These are phyloP conservation scores for Pseudogymnoascus sp. DNA, from an alignment of 2,329 filamentous ascomycete species.

Conservation along the genomic window DNA sequence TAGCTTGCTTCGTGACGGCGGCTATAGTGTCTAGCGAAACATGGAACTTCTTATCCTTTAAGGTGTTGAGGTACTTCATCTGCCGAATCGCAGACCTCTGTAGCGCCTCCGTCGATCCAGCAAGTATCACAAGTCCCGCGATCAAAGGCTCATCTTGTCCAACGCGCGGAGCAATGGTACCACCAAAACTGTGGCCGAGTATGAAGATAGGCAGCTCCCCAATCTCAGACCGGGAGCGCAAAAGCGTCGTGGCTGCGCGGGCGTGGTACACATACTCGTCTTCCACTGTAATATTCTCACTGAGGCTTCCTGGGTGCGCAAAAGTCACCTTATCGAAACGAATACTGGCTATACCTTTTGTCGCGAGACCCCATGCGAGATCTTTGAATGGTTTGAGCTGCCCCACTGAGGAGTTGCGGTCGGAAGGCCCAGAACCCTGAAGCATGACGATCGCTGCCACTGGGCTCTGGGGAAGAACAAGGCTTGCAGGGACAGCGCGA, in stretches of 20 bases:
- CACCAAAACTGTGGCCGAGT: neutral
- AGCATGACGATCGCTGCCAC: neutral
- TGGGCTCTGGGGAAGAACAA: neutral
- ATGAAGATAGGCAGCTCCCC: neutral
- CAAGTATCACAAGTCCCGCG: neutral
- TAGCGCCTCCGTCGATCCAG: neutral
- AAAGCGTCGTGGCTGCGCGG: neutral
- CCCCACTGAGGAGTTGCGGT: neutral
- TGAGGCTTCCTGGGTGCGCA: neutral
- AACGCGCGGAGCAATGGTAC: neutral
- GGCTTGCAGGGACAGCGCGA: neutral
- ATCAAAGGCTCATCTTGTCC: neutral
- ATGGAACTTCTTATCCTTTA: neutral
- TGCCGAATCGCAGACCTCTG: neutral
- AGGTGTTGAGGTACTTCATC: neutral
- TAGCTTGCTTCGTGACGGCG: neutral
- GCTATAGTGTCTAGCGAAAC: neutral
- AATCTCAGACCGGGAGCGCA: neutral
- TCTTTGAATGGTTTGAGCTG: neutral
- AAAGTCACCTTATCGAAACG: neutral
- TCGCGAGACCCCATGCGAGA: neutral
- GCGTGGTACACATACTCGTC: neutral
- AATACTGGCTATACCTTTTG: neutral
- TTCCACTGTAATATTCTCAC: neutral
- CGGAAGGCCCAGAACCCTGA: neutral